Percentiles rank a stretch among this genome's conserved stretches.
These are phyloP conservation scores for Sarocladiaceae sp. DNA, from an alignment of 2,329 filamentous ascomycete species.

Conservation along the genomic window DNA sequence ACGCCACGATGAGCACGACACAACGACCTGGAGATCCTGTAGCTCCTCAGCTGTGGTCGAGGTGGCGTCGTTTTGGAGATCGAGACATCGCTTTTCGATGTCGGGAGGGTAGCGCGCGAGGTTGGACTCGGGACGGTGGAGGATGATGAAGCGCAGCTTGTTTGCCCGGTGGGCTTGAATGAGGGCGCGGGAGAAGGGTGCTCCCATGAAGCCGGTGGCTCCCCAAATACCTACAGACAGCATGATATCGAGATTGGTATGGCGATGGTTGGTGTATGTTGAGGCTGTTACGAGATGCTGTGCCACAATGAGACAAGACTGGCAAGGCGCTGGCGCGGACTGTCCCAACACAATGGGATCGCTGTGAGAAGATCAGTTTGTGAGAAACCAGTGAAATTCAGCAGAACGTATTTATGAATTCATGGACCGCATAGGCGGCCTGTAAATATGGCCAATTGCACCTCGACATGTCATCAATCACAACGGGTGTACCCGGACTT, in stretches of 20 bases:
- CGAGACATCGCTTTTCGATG: not conserved
- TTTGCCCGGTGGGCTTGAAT: not conserved
- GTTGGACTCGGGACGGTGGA: constrained; percentile 2
- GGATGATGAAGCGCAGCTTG: not conserved
- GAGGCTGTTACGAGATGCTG: too few relatives aligned
- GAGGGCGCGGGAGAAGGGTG: constrained; percentile 1
- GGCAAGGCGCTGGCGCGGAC: too few relatives aligned
- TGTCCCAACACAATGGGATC: too few relatives aligned
- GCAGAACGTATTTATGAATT: not conserved
- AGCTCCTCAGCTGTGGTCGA: not conserved
- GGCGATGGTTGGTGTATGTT: too few relatives aligned
- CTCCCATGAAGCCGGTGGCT: constrained; percentile 6
- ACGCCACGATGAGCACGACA: not conserved
- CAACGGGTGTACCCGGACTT: too few relatives aligned
- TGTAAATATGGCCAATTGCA: too few relatives aligned
- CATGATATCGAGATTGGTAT: not conserved
- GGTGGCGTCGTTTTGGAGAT: not conserved
- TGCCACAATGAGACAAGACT: too few relatives aligned
- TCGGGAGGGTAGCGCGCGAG: not conserved
- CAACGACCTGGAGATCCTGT: not conserved
- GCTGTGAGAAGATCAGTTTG: too few relatives aligned
- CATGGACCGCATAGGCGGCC: too few relatives aligned
- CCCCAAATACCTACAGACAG: not conserved
- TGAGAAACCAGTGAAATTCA: too few relatives aligned
- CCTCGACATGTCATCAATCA: too few relatives aligned